Percentiles rank a stretch among this genome's conserved stretches.
Conservation (phyloP, 2,329 filamentous ascomycete species). For the Hirsutella thompsonii region DNA sequence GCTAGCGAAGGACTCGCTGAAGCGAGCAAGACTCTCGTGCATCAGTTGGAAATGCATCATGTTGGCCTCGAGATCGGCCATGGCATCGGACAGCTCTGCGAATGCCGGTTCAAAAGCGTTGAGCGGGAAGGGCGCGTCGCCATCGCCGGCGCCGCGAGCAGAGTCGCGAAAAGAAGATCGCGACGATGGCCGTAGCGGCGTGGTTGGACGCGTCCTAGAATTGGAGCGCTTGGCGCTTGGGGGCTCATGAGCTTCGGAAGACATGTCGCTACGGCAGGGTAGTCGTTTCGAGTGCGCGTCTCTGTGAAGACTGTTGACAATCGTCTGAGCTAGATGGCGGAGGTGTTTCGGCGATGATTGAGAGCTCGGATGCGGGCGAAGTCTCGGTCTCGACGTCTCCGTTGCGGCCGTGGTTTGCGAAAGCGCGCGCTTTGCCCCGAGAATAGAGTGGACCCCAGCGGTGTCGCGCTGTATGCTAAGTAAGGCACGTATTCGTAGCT, state of each 20-base stretch:
- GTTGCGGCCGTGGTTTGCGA: too few relatives aligned
- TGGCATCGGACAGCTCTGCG: slow-evolving; percentile 82
- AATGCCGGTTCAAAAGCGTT: slow-evolving; percentile 81
- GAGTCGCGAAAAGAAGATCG: slow-evolving; percentile 79
- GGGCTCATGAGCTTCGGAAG: slow-evolving; percentile 13
- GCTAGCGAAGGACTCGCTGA: slow-evolving; percentile 90
- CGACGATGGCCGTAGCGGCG: slow-evolving; percentile 80
- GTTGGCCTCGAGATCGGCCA: slow-evolving; percentile 93
- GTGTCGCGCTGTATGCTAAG: too few relatives aligned
- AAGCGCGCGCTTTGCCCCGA: too few relatives aligned
- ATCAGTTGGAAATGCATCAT: slow-evolving; percentile 96
- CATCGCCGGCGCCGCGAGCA: slow-evolving; percentile 38
- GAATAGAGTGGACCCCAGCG: too few relatives aligned
- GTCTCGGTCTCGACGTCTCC: too few relatives aligned
- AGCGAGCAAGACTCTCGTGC: slow-evolving; percentile 86
- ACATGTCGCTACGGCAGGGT: slow-evolving; percentile 2
- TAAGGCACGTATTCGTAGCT: too few relatives aligned
- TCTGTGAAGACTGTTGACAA: too few relatives aligned
- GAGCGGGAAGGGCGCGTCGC: slow-evolving; percentile 52
- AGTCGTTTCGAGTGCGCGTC: too few relatives aligned
- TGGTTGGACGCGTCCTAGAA: slow-evolving; percentile 67
- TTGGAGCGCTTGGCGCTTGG: slow-evolving; percentile 31
- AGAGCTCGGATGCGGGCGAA: too few relatives aligned
- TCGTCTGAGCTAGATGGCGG: too few relatives aligned
- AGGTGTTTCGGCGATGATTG: too few relatives aligned